Evolutionary conservation across 805 yeast species (phyloP), one percentile per base, ranked within the genome.

Genomic region (Sugiyamaella floridensis): DNA sequence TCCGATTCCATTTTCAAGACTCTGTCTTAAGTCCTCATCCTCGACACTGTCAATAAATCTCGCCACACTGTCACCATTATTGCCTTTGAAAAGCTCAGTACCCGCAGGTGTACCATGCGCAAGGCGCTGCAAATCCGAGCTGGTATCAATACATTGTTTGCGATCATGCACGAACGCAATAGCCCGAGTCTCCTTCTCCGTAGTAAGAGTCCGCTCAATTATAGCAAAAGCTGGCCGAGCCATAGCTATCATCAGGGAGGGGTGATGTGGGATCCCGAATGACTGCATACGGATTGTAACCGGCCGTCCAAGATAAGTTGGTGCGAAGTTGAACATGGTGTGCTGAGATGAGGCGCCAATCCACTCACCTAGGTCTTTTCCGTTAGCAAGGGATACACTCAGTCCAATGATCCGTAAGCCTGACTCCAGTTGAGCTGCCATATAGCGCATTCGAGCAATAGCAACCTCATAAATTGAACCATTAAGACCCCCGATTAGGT

Each of bases 351-450:
- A 60, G 22, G 85, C 83, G 1, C 93, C 95, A 28, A 93, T 67
- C 97, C 98, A 93, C 50, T 84, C 87, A 1, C 86, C 92, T 53
- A 90, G 68, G 58, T 88, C 96, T 49, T 80, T 75, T 2, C 85
- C 86, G 62, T 83, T 86, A 0, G 93, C 81, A 41, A 92, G 65
- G 1, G 95, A 80, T 0, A 81, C 74, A 0, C 86, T 75, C 20
- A 92, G 69, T 0, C 81, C 90, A n/a, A 92, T 78, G 22, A 89
- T 66, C 57, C 98, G 70, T 5, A 80, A 58, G 10, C 52, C 55
- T 2, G 69, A 72, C 34, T 82, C 85, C n/a, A 83, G 63, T 58
- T 87, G 93, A 1, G 79, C 74, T 0, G 82, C 72, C 65, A 89
- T 79, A 56, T 85, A 81, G 55, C 85, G 73, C 79, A 87, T 76